Evolutionary conservation across 345 rosid genomes (phyloP).

Genomic region (Arabidopsis arenosa): DNA sequence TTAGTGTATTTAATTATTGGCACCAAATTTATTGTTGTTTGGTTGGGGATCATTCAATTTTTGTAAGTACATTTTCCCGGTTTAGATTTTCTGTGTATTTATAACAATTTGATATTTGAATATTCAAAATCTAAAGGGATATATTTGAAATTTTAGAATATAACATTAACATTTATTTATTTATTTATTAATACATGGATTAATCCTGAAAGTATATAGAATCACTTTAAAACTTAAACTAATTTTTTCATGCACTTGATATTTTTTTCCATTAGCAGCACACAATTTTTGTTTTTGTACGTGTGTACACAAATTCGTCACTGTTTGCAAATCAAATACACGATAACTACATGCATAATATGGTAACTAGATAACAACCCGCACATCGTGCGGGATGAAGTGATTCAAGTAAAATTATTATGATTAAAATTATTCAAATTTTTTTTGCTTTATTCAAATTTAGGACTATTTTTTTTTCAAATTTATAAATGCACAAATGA

Average conservation of each 20-base stretch:
- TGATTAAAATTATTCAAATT: no score
- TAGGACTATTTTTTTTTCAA: no score
- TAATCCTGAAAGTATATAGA: neutral
- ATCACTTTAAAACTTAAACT: neutral
- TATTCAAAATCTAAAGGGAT: neutral
- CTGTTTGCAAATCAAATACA: neutral
- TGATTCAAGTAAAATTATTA: no score
- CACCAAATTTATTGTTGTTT: slow-evolving; percentile 37
- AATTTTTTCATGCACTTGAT: neutral
- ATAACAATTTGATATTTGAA: neutral
- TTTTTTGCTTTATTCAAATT: no score
- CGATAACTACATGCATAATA: neutral
- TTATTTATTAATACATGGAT: neutral
- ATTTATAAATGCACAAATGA: no score
- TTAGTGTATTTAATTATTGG: slow-evolving; percentile 31
- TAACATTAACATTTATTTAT: neutral
- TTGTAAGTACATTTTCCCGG: slow-evolving; percentile 12
- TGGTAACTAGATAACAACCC: no score
- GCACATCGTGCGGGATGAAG: no score
- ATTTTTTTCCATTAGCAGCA: slow-evolving; percentile 11
- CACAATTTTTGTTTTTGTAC: neutral
- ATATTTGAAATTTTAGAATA: neutral
- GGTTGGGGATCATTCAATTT: slow-evolving; percentile 41
- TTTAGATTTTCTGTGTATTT: slow-evolving; percentile 5
- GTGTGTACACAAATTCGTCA: neutral